Evolutionary conservation across 306 rosid species (phyloP), one percentile per base, ranked within the genome.

Genomic region (Argentina anserina): DNA sequence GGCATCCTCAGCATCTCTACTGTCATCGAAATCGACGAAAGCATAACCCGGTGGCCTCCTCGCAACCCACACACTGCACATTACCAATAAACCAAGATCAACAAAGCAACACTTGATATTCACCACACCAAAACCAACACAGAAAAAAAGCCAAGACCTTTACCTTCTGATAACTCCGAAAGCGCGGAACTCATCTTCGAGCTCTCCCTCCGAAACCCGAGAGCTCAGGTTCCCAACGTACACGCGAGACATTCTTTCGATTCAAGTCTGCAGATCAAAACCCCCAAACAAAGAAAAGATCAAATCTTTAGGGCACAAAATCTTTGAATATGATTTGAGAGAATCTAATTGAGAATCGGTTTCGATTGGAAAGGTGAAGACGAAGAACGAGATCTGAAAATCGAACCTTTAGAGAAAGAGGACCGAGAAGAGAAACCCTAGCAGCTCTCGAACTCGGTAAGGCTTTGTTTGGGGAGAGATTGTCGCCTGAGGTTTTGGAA

Each of bases 21-120:
- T 75, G 64, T 95, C 99, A 84, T 95, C 99, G 15, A 95, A 95
- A 75, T 95, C 99, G 41, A 95, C 84, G 64, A 95, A 95, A 58
- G 99, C 99, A 82, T 95, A 95, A 69, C 99, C 99, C 28, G 99
- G 97, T 58, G 99, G 99, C 25, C 99, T 87, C 55, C 97, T 78
- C 40, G 99, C 99, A 80, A 95, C 99, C 99, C 99, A 95, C 23
- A 95, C 99, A 82, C 99, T 95, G 84, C 80, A 76, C 53, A 78
- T 5, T 53, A 33, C 73, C 33, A 36, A 66, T 17, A 23, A 45
- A 52, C 31, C 20, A 15, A 69, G 9, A 29, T 56, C 70, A 69
- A 43, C 29, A 15, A 42, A 15, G 10, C 69, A 12, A 26, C 26
- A 46, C 18, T 5, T 15, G 0, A 1, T n/a, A n/a, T 52, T 28